Percentiles rank a stretch among this genome's conserved stretches.
Conservation (phyloP, 2,329 filamentous ascomycete genomes). For the Rhexocercosporidium sp. region DNA sequence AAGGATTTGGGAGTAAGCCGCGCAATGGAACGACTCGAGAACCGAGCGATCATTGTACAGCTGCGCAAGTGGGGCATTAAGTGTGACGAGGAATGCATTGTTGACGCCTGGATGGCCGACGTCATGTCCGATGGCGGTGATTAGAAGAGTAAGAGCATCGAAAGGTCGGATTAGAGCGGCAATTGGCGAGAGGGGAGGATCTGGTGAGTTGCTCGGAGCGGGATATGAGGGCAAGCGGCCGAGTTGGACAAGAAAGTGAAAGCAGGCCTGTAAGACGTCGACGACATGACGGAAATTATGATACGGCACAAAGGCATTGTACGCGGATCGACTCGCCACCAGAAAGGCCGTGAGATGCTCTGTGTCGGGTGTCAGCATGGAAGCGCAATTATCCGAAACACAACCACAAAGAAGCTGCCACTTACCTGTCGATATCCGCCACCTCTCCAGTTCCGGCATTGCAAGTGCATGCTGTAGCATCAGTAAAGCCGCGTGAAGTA, state of each 20-base stretch:
- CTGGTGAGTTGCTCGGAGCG: constrained; percentile 25
- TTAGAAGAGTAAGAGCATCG: constrained; percentile 85
- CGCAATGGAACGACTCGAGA: constrained; percentile 95
- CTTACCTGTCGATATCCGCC: constrained; percentile 79
- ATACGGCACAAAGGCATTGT: constrained; percentile 95
- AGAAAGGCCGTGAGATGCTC: constrained; percentile 86
- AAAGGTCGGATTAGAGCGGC: constrained; percentile 81
- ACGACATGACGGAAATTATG: constrained; percentile 98
- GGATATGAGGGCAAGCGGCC: constrained; percentile 76
- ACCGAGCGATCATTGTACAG: constrained; percentile 97
- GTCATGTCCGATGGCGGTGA: constrained; percentile 97
- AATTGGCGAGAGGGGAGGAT: constrained; percentile 60
- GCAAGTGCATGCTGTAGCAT: constrained; percentile 90
- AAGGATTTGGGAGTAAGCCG: constrained; percentile 94
- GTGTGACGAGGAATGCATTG: constrained; percentile 90
- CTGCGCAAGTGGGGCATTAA: constrained; percentile 92
- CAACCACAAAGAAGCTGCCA: constrained; percentile 30
- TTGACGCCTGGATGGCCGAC: constrained; percentile 98
- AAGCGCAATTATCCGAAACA: constrained; percentile 37
- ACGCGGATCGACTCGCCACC: constrained; percentile 87
- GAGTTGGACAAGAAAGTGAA: constrained; percentile 84
- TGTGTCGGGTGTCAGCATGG: constrained; percentile 52
- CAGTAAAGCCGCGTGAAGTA: constrained; percentile 80
- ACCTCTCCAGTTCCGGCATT: constrained; percentile 80
- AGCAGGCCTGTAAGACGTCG: constrained; percentile 92